Percentiles rank a stretch among this genome's conserved stretches.
phyloP scores from a whole-genome alignment of 2,329 filamentous ascomycete species.

The Pseudogymnoascus sp. region DNA sequence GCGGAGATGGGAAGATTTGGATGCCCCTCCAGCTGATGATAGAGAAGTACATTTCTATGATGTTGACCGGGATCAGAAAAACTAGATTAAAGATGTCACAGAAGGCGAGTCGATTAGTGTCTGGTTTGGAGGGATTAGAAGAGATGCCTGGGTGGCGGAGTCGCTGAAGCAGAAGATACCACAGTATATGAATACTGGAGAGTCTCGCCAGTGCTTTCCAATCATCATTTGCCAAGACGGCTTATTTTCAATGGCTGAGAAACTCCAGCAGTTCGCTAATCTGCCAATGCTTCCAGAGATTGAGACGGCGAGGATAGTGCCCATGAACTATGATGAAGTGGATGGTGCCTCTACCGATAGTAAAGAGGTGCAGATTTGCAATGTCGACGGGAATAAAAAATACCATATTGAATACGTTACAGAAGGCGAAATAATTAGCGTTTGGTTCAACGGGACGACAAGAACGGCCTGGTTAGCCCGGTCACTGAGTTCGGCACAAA shows the following conservation, averaged over 20 bases:
- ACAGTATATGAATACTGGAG: background rate
- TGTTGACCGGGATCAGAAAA: background rate
- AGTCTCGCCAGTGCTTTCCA: background rate
- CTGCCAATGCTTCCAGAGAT: background rate
- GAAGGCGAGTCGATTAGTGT: background rate
- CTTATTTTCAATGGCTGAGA: background rate
- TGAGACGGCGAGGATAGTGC: background rate
- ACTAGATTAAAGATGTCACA: background rate
- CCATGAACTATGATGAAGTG: background rate
- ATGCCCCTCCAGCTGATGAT: background rate
- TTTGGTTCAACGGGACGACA: background rate
- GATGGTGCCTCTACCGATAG: background rate
- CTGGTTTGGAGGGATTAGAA: background rate
- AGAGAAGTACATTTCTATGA: background rate
- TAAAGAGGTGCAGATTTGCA: background rate
- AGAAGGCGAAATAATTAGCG: background rate
- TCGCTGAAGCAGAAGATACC: background rate
- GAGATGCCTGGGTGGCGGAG: background rate
- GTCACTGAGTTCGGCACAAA: background rate
- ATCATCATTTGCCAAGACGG: background rate
- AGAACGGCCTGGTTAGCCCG: background rate
- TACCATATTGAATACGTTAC: background rate
- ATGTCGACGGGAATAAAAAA: background rate
- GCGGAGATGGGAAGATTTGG: background rate
- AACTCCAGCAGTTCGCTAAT: background rate